phyloP scores from a whole-genome alignment of 257 asterid species.

The Knoxia roxburghii region DNA sequence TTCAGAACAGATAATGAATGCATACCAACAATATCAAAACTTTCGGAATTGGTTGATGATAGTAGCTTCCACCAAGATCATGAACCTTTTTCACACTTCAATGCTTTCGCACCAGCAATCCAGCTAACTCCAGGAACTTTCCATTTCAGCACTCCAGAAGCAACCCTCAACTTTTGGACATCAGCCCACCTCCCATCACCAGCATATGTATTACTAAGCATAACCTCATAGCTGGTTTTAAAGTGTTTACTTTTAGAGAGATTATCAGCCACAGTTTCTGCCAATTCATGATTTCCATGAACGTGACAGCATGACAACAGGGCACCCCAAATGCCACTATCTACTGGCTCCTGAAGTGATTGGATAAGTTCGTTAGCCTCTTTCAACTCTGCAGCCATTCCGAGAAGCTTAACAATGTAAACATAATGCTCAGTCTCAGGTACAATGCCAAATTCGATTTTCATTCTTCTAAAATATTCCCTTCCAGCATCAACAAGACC shows the following conservation, averaged over 20 bases:
- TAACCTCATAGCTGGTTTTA: constrained; percentile 42
- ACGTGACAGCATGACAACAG: constrained; percentile 63
- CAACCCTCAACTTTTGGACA: constrained; percentile 54
- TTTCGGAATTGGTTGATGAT: background rate
- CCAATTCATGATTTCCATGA: constrained; percentile 41
- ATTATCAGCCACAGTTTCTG: constrained; percentile 35
- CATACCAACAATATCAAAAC: too few relatives aligned
- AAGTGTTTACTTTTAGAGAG: constrained; percentile 27
- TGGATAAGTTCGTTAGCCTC: constrained; percentile 58
- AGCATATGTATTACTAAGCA: constrained; percentile 70
- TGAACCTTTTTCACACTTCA: background rate
- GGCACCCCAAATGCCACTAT: constrained; percentile 72
- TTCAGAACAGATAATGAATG: too few relatives aligned
- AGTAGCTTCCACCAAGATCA: background rate
- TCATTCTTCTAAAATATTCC: constrained; percentile 49
- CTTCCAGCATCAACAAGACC: constrained; percentile 59
- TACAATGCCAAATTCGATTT: constrained; percentile 37
- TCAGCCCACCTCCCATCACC: constrained; percentile 65
- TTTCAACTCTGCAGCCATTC: constrained; percentile 58
- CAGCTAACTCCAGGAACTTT: constrained; percentile 66
- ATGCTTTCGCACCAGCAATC: constrained; percentile 29
- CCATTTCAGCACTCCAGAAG: constrained; percentile 23
- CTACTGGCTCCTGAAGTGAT: constrained; percentile 40
- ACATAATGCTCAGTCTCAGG: constrained; percentile 61
- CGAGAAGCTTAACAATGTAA: constrained; percentile 82